phyloP scores from a whole-genome alignment of 768 basidiomycete genomes.

The Jaapia argillacea region DNA sequence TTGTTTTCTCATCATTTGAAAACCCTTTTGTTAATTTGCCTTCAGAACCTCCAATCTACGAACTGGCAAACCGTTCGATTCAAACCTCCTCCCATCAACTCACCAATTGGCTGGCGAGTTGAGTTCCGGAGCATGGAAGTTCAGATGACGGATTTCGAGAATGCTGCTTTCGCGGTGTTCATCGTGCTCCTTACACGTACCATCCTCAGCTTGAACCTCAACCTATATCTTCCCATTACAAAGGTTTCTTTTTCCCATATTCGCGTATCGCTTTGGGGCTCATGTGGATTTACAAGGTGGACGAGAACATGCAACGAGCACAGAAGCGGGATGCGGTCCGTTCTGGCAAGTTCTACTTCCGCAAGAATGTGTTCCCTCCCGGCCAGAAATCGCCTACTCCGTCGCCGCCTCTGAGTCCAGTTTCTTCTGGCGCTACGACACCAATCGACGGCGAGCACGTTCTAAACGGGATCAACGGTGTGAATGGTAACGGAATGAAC shows the following conservation, averaged over 20 bases:
- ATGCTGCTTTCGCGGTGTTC: slow-evolving; percentile 94
- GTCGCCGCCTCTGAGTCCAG: slow-evolving; percentile 30
- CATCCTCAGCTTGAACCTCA: slow-evolving; percentile 83
- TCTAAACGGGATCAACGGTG: too few relatives aligned
- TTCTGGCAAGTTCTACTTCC: slow-evolving; percentile 79
- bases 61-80: slow-evolving; percentile 99
- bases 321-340: slow-evolving; percentile 74
- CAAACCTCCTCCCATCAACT: slow-evolving; percentile 93
- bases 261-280: background rate
- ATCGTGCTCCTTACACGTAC: slow-evolving; percentile 90
- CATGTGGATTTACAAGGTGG: slow-evolving; percentile 49
- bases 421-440: slow-evolving; percentile 29
- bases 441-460: slow-evolving; percentile 24
- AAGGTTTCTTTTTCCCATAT: slow-evolving; percentile 41
- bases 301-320: slow-evolving; percentile 91
- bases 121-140: slow-evolving; percentile 99
- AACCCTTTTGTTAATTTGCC: background rate
- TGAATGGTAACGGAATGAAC: slow-evolving; percentile 9
- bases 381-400: slow-evolving; percentile 24
- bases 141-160: slow-evolving; percentile 97
- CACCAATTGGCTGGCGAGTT: slow-evolving; percentile 93
- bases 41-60: slow-evolving; percentile 94
- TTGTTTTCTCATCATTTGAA: background rate
- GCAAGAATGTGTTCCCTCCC: slow-evolving; percentile 70
- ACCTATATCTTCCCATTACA: slow-evolving; percentile 95